Conservation (phyloP, 306 rosid genomes). For the Prunus armeniaca region DNA sequence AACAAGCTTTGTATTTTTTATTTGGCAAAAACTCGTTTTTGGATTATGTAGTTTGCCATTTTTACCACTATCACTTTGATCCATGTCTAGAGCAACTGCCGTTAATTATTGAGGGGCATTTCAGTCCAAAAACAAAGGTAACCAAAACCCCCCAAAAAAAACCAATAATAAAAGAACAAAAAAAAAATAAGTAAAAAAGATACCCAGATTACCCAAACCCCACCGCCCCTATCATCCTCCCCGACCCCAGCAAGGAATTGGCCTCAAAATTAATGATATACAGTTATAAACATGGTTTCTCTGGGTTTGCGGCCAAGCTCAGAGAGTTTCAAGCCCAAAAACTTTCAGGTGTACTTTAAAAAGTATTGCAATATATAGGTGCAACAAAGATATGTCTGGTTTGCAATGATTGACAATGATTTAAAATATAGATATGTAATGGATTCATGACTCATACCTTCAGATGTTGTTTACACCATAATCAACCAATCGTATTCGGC, state of each 20-base stretch:
- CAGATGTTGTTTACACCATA: not conserved
- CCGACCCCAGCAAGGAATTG: not conserved
- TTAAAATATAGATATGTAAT: not conserved
- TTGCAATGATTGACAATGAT: not conserved
- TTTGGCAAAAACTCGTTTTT: too few relatives aligned
- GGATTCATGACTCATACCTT: not conserved
- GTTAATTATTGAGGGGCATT: too few relatives aligned
- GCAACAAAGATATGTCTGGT: not conserved
- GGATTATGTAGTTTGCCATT: too few relatives aligned
- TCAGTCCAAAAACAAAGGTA: too few relatives aligned
- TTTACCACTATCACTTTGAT: accelerated
- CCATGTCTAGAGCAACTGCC: too few relatives aligned
- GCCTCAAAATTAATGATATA: constrained; percentile 22
- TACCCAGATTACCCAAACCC: too few relatives aligned
- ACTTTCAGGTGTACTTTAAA: not conserved
- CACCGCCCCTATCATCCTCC: too few relatives aligned
- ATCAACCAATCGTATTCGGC: too few relatives aligned
- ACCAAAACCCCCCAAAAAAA: too few relatives aligned
- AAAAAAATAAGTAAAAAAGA: too few relatives aligned
- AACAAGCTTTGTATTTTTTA: too few relatives aligned
- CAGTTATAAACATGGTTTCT: constrained; percentile 32
- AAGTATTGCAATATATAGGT: not conserved
- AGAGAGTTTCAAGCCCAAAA: not conserved
- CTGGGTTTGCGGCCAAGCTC: constrained; percentile 23
- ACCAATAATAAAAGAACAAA: too few relatives aligned